Percentiles rank a stretch among this genome's conserved stretches.
These are phyloP conservation scores for Sclerotinia borealis DNA, from an alignment of 2,329 filamentous ascomycete genomes.

Conservation along the genomic window DNA sequence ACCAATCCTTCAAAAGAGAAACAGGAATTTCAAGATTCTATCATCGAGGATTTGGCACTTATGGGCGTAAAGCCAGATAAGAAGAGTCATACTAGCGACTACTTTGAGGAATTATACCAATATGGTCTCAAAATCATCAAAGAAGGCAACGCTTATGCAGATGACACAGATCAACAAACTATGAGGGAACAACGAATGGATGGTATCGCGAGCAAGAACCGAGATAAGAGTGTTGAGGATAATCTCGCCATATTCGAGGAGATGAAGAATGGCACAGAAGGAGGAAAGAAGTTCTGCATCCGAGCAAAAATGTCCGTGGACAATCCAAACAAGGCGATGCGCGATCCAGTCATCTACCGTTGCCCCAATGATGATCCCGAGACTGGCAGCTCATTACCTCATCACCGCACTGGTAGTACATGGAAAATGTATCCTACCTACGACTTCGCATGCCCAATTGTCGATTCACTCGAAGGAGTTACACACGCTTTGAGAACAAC, in stretches of 20 bases:
- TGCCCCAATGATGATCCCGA: conserved; percentile 60
- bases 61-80: conserved; percentile 89
- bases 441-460: conserved; percentile 77
- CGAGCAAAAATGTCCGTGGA: conserved; percentile 90
- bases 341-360: conserved; percentile 95
- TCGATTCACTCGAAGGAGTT: conserved; percentile 75
- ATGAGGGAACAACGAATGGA: conserved; percentile 83
- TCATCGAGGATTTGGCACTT: conserved; percentile 82
- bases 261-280: conserved; percentile 81
- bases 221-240: conserved; percentile 74
- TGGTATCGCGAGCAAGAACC: conserved; percentile 73
- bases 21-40: conserved; percentile 90
- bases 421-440: conserved; percentile 89
- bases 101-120: conserved; percentile 89
- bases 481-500: conserved; percentile 79
- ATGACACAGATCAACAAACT: conserved; percentile 84
- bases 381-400: conserved; percentile 55
- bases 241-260: conserved; percentile 81
- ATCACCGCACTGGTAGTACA: conserved; percentile 71
- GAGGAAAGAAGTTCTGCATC: conserved; percentile 82
- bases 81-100: conserved; percentile 87
- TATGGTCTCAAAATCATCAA: conserved; percentile 79
- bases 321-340: conserved; percentile 90
- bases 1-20: conserved; percentile 98
- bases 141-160: conserved; percentile 83